phyloP scores from a whole-genome alignment of 192 early-diverging fungal species.

The Backusella australiensis region DNA sequence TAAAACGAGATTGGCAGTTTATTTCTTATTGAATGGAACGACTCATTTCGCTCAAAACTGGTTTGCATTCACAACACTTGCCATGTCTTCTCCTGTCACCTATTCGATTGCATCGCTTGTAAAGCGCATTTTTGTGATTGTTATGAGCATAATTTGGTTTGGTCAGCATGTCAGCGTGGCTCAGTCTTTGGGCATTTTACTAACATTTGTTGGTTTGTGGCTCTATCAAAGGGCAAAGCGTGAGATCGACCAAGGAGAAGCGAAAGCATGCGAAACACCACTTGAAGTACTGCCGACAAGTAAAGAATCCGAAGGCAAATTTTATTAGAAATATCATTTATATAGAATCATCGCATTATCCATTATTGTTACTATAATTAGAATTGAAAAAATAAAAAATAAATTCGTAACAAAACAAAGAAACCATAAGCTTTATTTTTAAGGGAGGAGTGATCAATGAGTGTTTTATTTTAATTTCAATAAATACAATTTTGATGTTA shows the following conservation, averaged over 20 bases:
- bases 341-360: background rate
- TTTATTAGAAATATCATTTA: background rate
- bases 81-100: conserved; percentile 78
- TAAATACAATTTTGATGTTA: too few relatives aligned
- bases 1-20: conserved; percentile 27
- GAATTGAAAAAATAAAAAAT: background rate
- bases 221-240: conserved; percentile 82
- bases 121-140: conserved; percentile 91
- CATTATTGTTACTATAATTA: background rate
- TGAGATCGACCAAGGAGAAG: conserved; percentile 52
- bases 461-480: too few relatives aligned
- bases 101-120: conserved; percentile 84
- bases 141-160: conserved; percentile 80
- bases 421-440: too few relatives aligned
- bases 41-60: conserved; percentile 81
- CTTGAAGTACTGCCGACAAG: conserved; percentile 17
- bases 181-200: conserved; percentile 71
- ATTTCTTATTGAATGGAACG: conserved; percentile 74
- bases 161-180: conserved; percentile 64
- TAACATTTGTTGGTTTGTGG: conserved; percentile 84
- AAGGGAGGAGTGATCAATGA: too few relatives aligned
- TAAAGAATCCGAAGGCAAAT: background rate
- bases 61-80: conserved; percentile 78
- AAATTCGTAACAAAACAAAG: too few relatives aligned
- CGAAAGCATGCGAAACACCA: conserved; percentile 30